These are phyloP conservation scores for Penicillium riverlandense DNA, from an alignment of 495 filamentous ascomycete genomes.

Conservation along the genomic window DNA sequence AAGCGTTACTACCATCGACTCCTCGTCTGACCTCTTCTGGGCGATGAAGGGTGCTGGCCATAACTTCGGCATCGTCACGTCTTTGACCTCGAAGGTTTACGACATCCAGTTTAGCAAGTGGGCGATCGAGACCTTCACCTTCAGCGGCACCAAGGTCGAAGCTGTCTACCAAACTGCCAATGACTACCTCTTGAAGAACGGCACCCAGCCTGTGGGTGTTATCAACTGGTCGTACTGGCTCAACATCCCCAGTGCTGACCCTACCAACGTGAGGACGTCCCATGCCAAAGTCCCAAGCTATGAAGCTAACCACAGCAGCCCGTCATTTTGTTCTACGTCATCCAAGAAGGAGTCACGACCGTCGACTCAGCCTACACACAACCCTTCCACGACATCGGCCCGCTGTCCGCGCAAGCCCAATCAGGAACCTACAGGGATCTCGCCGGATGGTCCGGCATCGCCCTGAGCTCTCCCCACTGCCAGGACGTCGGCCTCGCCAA, in stretches of 20 bases:
- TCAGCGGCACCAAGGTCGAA: conserved; percentile 41
- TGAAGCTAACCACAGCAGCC: no score
- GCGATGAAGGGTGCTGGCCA: conserved; percentile 52
- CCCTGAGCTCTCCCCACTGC: conserved; percentile 28
- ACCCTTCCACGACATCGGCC: conserved; percentile 38
- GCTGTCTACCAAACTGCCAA: conserved; percentile 41
- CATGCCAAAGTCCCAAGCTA: no score
- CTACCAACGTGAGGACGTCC: no score
- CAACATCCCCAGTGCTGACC: conserved; percentile 31
- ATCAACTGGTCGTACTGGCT: conserved; percentile 48
- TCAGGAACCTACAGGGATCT: conserved; percentile 40
- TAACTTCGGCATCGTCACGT: conserved; percentile 56
- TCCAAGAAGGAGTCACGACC: conserved; percentile 40
- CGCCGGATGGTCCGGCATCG: conserved; percentile 33
- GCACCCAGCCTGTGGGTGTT: conserved; percentile 30
- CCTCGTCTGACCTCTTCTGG: conserved; percentile 46
- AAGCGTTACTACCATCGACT: conserved; percentile 23
- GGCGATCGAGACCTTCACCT: conserved; percentile 39
- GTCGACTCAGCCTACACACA: conserved; percentile 34
- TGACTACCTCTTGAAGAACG: conserved; percentile 28
- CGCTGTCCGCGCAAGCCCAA: conserved; percentile 21
- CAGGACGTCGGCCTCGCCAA: conserved; percentile 38
- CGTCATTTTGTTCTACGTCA: conserved; percentile 43
- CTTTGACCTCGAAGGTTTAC: conserved; percentile 40
- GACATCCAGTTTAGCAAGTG: conserved; percentile 31